Percentiles rank a stretch among this genome's conserved stretches.
These are phyloP conservation scores for Cercophora sp. DNA, from an alignment of 495 filamentous ascomycete species.

Conservation along the genomic window DNA sequence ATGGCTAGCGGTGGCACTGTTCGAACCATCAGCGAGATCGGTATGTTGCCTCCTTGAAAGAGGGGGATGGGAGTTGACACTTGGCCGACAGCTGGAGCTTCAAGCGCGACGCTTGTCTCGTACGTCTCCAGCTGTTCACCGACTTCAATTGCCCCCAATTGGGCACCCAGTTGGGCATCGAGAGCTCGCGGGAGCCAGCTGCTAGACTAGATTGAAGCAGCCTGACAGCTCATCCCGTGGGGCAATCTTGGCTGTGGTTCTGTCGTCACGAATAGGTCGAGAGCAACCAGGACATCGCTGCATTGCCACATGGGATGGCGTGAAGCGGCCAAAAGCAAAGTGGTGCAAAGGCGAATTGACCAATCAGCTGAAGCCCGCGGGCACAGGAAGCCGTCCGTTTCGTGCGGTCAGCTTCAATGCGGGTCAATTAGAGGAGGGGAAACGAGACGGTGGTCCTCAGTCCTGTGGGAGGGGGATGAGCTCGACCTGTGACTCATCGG, in stretches of 20 bases:
- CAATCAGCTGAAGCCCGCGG: slow-evolving; percentile 19
- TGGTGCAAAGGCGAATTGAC: slow-evolving; percentile 24
- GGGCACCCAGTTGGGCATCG: slow-evolving; percentile 30
- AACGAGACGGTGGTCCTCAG: slow-evolving; percentile 1
- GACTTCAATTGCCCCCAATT: slow-evolving; percentile 20
- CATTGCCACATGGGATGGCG: slow-evolving; percentile 19
- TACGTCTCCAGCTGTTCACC: slow-evolving; percentile 1
- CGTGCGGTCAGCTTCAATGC: slow-evolving; percentile 7
- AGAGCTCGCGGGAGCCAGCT: slow-evolving; percentile 2
- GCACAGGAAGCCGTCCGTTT: slow-evolving; percentile 22
- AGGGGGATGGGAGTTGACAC: not conserved
- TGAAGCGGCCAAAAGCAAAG: slow-evolving; percentile 16
- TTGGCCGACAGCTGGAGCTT: slow-evolving; percentile 5
- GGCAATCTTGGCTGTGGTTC: slow-evolving; percentile 4
- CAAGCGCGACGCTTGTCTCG: not conserved
- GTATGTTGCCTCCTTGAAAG: not conserved
- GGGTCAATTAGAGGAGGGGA: slow-evolving; percentile 4
- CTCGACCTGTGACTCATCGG: slow-evolving; percentile 9
- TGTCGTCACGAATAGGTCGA: too few relatives aligned
- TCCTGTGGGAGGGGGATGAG: slow-evolving; percentile 1
- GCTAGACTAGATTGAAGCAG: slow-evolving; percentile 1
- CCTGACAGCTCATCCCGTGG: slow-evolving; percentile 19
- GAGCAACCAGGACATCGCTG: not conserved
- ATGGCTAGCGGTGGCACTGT: too few relatives aligned
- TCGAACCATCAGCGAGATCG: not conserved